Evolutionary conservation across 352 stramenopile species (phyloP), one percentile per base, ranked within the genome.

Genomic region (Globisporangium parvum): DNA sequence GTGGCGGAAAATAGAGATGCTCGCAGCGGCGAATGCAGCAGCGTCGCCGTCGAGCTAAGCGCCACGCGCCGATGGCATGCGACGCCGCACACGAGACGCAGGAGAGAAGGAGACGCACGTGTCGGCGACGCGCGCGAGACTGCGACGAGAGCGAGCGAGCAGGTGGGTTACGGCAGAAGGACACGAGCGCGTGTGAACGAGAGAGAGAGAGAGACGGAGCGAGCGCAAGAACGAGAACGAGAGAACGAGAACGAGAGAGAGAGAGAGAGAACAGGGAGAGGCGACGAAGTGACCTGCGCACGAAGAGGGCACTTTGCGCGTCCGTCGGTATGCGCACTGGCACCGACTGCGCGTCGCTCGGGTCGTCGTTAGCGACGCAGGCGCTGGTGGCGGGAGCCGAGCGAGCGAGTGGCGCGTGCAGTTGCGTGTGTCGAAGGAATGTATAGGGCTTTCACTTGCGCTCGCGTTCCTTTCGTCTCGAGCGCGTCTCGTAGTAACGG

Each of bases 1-100:
- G 63, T 98, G 93, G 93, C 80, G 87, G 65, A 89, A 90, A 66
- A 96, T 98, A 91, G 89, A 97, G 77, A 73, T 84, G 57, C 73
- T 97, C 75, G 91, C 88, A 59, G 76, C 75, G 50, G 65, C 71
- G 47, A 95, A 95, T 54, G 62, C 76, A 65, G 51, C 65, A 28
- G 65, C 63, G 67, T 69, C 70, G 41, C 18, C 39, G 69, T 77
- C 51, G 24, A 63, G 52, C 57, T 63, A 64, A 54, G 20, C 31
- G 35, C 41, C 10, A 49, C 12, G 3, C 20, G 31, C 31, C n/a
- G 24, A 47, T 18, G 20, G 23, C 40, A 52, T 59, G 39, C 3
- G 14, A 50, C 3, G 26, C 26, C 3, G 26, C 26, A 6, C 26
- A 31, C 6, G 26, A 31, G 26, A 31, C 1, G 26, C 26, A 31